Percentiles rank a stretch among this genome's conserved stretches.
phyloP scores from a whole-genome alignment of 805 yeast species.

The Ogataea ganodermae region DNA sequence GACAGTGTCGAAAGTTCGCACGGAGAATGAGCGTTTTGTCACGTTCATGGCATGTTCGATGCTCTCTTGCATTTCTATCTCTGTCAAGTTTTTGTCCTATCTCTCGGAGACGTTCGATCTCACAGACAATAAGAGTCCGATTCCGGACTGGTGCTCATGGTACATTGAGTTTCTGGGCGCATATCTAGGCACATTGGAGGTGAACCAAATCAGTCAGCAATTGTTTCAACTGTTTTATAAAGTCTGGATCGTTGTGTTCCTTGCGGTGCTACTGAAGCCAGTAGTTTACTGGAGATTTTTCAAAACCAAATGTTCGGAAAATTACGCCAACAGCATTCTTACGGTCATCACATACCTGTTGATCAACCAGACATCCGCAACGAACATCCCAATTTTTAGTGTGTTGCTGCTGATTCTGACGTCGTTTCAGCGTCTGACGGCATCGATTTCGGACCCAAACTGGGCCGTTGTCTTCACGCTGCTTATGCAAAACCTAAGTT shows the following conservation, averaged over 20 bases:
- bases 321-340: constrained; percentile 38
- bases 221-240: constrained; percentile 27
- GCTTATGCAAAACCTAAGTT: constrained; percentile 70
- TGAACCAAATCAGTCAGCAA: constrained; percentile 29
- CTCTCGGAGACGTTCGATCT: constrained; percentile 31
- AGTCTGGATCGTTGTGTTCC: constrained; percentile 22
- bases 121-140: constrained; percentile 1
- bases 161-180: constrained; percentile 35
- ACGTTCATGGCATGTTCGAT: constrained; percentile 50
- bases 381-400: constrained; percentile 54
- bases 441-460: constrained; percentile 19
- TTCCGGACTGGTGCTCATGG: constrained; percentile 29
- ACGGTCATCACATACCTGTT: constrained; percentile 44
- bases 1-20: not conserved
- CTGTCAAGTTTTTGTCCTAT: constrained; percentile 31
- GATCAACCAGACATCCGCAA: constrained; percentile 55
- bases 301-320: not conserved
- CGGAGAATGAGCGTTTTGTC: constrained; percentile 23
- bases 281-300: constrained; percentile 4
- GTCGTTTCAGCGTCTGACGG: constrained; percentile 18
- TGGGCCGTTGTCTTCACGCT: constrained; percentile 40
- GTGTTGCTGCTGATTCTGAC: constrained; percentile 37
- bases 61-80: constrained; percentile 36
- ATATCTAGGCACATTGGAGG: constrained; percentile 32
- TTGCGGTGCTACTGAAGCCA: constrained; percentile 20